Conservation (phyloP, 2,329 filamentous ascomycete genomes). For the Sclerotiophoma versabilis region DNA sequence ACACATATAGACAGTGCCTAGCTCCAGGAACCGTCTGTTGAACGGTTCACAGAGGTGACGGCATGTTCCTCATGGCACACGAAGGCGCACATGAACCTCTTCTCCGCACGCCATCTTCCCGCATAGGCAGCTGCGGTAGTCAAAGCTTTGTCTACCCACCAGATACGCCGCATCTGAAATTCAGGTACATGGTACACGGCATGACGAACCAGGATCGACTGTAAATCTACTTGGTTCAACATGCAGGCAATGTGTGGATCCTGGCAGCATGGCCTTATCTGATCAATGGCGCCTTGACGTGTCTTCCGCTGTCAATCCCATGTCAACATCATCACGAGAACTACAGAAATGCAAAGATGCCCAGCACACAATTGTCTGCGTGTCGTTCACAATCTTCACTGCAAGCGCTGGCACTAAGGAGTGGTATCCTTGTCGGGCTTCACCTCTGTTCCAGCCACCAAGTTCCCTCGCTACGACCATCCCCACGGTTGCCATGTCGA, state of each 20-base stretch:
- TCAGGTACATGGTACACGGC: conserved; percentile 14
- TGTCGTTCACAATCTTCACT: conserved; percentile 29
- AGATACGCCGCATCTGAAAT: conserved; percentile 17
- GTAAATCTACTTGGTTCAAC: conserved; percentile 15
- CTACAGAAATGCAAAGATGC: conserved; percentile 13
- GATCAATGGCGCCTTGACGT: conserved; percentile 19
- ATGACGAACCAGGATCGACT: neutral
- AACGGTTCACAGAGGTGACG: conserved; percentile 25
- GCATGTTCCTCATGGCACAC: conserved; percentile 27
- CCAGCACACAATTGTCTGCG: conserved; percentile 24
- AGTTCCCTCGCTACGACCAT: conserved; percentile 22
- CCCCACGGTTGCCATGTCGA: conserved; percentile 16
- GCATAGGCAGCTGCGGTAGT: conserved; percentile 33
- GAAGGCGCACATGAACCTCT: conserved; percentile 14
- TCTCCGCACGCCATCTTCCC: conserved; percentile 30
- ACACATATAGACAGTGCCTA: conserved; percentile 24
- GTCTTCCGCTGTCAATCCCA: conserved; percentile 19
- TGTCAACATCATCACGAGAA: conserved; percentile 24
- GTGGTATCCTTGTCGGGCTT: conserved; percentile 33
- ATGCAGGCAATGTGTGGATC: conserved; percentile 30
- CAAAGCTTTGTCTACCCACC: conserved; percentile 41
- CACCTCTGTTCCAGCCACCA: conserved; percentile 36
- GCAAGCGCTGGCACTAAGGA: conserved; percentile 44
- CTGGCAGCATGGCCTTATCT: conserved; percentile 13
- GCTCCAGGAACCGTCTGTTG: conserved; percentile 26